Evolutionary conservation across 2,329 filamentous ascomycete genomes (phyloP).

Genomic region (Didymella pinodella): DNA sequence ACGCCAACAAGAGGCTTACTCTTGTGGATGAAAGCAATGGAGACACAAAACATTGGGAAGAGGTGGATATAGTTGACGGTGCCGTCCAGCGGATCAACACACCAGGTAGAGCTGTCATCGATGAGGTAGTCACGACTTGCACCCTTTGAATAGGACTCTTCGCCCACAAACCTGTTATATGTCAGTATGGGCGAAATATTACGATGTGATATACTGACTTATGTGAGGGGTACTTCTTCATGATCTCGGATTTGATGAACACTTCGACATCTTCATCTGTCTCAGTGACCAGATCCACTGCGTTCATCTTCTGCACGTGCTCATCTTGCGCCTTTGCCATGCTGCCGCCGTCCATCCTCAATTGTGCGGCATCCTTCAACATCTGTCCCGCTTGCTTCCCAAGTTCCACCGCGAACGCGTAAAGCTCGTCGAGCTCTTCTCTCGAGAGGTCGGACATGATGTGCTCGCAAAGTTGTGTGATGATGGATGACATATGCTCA

Average conservation of each 20-base stretch:
- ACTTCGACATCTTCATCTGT: slow-evolving; percentile 77
- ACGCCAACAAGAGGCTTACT: slow-evolving; percentile 71
- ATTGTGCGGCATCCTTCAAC: slow-evolving; percentile 69
- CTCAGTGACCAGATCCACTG: slow-evolving; percentile 80
- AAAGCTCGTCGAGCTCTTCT: slow-evolving; percentile 69
- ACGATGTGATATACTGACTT: slow-evolving; percentile 58
- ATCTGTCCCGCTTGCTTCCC: slow-evolving; percentile 74
- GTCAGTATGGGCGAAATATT: neutral
- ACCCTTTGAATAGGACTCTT: slow-evolving; percentile 77
- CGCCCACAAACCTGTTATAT: slow-evolving; percentile 71
- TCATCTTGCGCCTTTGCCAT: slow-evolving; percentile 42
- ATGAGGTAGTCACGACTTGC: slow-evolving; percentile 74
- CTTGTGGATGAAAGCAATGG: slow-evolving; percentile 72
- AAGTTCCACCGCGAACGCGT: slow-evolving; percentile 73
- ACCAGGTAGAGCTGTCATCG: slow-evolving; percentile 71
- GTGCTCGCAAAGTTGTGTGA: neutral
- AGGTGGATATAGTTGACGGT: slow-evolving; percentile 84
- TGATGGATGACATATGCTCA: slow-evolving; percentile 4
- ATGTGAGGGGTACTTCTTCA: slow-evolving; percentile 69
- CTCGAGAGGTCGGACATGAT: slow-evolving; percentile 39
- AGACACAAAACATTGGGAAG: slow-evolving; percentile 83
- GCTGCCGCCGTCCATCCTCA: slow-evolving; percentile 57
- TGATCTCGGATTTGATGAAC: slow-evolving; percentile 70
- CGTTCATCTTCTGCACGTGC: slow-evolving; percentile 73
- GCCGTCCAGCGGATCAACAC: slow-evolving; percentile 78